Evolutionary conservation across 345 rosid species (phyloP), one percentile per base, ranked within the genome.

Genomic region (Lepidium aucheri): DNA sequence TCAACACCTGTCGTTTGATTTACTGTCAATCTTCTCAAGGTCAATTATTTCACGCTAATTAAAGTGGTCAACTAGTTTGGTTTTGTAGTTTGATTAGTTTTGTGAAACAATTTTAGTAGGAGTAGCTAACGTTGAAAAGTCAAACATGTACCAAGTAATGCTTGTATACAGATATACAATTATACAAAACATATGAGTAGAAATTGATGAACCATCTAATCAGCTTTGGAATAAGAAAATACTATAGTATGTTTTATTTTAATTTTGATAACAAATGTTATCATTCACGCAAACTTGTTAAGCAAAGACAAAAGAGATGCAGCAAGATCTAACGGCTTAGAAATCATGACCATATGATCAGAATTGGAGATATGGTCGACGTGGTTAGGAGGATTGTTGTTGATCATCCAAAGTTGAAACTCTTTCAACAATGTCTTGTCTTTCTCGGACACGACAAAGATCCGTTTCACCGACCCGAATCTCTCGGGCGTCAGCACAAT

Each of bases 271-370:
- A 28, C 32, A 28, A 28, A 28, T 28, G n/a, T n/a, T n/a, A 6
- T 5, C 1, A 28, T 28, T 72, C 71, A 74, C 39, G 40, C 10
- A 5, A 72, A 78, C 53, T 68, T 72, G 6, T n/a, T 18, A 32
- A 82, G 78, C 77, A 77, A 61, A 26, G 13, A 14, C 4, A 69
- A 65, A 14, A 81, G 70, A 54, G 34, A 53, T 1, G 35, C 52
- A 42, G 53, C 67, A 4, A 81, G 78, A 49, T 77, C 64, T 6
- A 20, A 17, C 4, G 85, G 83, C 54, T 26, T 67, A 5, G 81
- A 83, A 73, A 79, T 79, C 80, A 81, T 85, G 43, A 78, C 80
- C 87, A 84, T 82, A 49, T 81, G 91, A 70, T 82, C 87, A 24
- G 86, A 84, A 39, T 81, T 79, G 12, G 52, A 17, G 15, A 84